These are phyloP conservation scores for Mycena galopus DNA, from an alignment of 768 basidiomycete species.

Conservation along the genomic window DNA sequence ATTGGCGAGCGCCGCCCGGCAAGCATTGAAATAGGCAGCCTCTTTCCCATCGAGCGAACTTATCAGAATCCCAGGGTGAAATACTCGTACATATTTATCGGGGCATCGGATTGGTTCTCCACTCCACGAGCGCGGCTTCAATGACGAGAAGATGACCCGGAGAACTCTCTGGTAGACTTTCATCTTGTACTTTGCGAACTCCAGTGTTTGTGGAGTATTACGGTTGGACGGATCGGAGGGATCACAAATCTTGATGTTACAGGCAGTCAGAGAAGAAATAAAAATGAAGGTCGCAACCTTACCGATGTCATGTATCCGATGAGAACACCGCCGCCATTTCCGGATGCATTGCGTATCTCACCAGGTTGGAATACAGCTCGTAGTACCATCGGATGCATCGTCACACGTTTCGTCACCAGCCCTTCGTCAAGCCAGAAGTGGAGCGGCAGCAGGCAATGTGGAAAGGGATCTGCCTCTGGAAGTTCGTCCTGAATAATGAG, in stretches of 20 bases:
- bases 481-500: constrained; percentile 18
- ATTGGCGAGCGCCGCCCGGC: constrained; percentile 41
- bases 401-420: constrained; percentile 41
- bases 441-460: constrained; percentile 43
- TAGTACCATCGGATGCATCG: constrained; percentile 46
- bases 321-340: constrained; percentile 46
- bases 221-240: constrained; percentile 41
- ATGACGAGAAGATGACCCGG: constrained; percentile 34
- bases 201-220: constrained; percentile 34
- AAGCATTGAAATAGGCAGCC: constrained; percentile 41
- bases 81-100: constrained; percentile 38
- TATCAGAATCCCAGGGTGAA: constrained; percentile 46
- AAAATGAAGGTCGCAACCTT: neutral
- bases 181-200: constrained; percentile 44
- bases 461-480: constrained; percentile 19
- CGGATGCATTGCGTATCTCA: constrained; percentile 45
- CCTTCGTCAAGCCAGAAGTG: constrained; percentile 50
- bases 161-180: constrained; percentile 48
- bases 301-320: constrained; percentile 47
- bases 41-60: constrained; percentile 48
- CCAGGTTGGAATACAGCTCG: constrained; percentile 43
- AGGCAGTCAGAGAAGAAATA: neutral
- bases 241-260: constrained; percentile 40
- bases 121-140: constrained; percentile 37
- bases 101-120: constrained; percentile 42